A percentile compares a stretch with the other conserved stretches of the same genome.
Conservation (phyloP, 1,139 yeast species). For the Debaryomyces sp. region DNA sequence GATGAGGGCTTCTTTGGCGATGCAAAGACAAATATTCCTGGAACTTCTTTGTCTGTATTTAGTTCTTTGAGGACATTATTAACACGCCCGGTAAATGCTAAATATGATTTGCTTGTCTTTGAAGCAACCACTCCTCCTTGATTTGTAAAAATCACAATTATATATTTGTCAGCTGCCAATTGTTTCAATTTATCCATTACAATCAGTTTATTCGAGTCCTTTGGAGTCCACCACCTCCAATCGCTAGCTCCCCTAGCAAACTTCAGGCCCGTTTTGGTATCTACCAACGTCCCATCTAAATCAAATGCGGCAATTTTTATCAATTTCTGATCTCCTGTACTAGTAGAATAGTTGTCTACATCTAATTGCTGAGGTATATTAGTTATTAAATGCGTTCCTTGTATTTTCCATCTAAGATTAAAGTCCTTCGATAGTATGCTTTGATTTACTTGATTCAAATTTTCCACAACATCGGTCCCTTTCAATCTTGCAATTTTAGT, state of each 20-base stretch:
- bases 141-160: constrained; percentile 77
- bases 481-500: background rate
- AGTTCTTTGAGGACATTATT: constrained; percentile 34
- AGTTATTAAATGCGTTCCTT: constrained; percentile 38
- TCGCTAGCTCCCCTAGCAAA: constrained; percentile 62
- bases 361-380: constrained; percentile 27
- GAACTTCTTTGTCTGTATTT: constrained; percentile 8
- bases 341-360: constrained; percentile 2
- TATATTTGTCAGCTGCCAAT: constrained; percentile 26
- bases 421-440: background rate
- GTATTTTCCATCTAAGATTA: constrained; percentile 26
- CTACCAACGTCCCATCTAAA: constrained; percentile 70
- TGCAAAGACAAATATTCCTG: constrained; percentile 60
- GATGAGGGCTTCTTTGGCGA: constrained; percentile 55
- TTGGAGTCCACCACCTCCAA: constrained; percentile 64
- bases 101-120: constrained; percentile 52
- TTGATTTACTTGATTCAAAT: background rate
- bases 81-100: constrained; percentile 48
- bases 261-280: constrained; percentile 57
- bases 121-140: constrained; percentile 66
- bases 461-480: background rate
- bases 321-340: background rate
- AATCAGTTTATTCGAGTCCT: constrained; percentile 12
- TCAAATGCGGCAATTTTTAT: constrained; percentile 70
- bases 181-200: constrained; percentile 32